Percentiles rank a stretch among this genome's conserved stretches.
phyloP scores from a whole-genome alignment of 2,329 filamentous ascomycete species.

The Cladophialophora psammophila region DNA sequence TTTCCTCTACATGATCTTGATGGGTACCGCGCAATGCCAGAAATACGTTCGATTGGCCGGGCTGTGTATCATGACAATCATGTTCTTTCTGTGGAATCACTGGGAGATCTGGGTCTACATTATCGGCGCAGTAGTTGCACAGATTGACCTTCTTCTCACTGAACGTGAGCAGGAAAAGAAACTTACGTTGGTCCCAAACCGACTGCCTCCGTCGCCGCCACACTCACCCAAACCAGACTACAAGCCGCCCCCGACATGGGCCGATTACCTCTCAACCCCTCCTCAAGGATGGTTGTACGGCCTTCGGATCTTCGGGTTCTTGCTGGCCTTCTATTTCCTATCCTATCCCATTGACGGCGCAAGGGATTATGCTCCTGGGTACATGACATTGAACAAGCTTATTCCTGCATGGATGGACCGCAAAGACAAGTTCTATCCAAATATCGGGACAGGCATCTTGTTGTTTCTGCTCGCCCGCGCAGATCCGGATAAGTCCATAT shows the following conservation, averaged over 20 bases:
- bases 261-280: slow-evolving; percentile 2
- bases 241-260: slow-evolving; percentile 27
- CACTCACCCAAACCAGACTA: slow-evolving; percentile 32
- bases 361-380: slow-evolving; percentile 51
- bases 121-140: slow-evolving; percentile 53
- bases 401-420: slow-evolving; percentile 46
- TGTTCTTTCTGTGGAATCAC: slow-evolving; percentile 53
- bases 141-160: slow-evolving; percentile 49
- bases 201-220: slow-evolving; percentile 35
- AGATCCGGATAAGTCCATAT: slow-evolving; percentile 44
- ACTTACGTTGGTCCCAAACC: slow-evolving; percentile 19
- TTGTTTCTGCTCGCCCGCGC: slow-evolving; percentile 54
- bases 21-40: slow-evolving; percentile 50
- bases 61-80: slow-evolving; percentile 47
- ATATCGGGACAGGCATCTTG: slow-evolving; percentile 52
- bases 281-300: not conserved
- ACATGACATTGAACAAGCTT: slow-evolving; percentile 50
- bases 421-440: slow-evolving; percentile 50
- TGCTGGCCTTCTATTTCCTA: slow-evolving; percentile 53
- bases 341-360: slow-evolving; percentile 51
- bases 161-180: slow-evolving; percentile 45
- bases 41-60: slow-evolving; percentile 46
- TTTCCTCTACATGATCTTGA: slow-evolving; percentile 52
- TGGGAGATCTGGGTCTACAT: slow-evolving; percentile 56
- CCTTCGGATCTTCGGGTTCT: slow-evolving; percentile 43